These are phyloP conservation scores for Backusella liffmaniae DNA, from an alignment of 192 early-diverging fungal species.

Conservation along the genomic window DNA sequence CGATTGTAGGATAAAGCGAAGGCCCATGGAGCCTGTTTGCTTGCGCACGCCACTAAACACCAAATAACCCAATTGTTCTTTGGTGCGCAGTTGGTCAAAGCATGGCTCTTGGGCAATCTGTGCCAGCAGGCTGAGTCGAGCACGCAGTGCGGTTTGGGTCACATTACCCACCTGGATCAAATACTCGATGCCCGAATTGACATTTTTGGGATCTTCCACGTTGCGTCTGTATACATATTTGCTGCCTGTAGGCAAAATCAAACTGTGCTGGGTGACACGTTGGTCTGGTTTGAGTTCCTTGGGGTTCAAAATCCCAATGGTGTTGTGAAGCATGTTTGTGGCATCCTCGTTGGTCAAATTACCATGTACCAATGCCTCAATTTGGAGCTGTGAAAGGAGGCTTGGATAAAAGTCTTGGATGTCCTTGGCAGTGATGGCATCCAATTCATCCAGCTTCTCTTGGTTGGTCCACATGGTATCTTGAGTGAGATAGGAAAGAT, in stretches of 20 bases:
- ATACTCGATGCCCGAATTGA: conserved; percentile 88
- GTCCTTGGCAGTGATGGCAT: conserved; percentile 64
- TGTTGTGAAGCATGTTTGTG: conserved; percentile 52
- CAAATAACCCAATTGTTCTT: conserved; percentile 81
- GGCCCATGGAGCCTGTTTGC: conserved; percentile 70
- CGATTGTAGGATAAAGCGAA: conserved; percentile 84
- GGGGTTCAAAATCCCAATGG: conserved; percentile 55
- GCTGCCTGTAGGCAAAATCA: conserved; percentile 46
- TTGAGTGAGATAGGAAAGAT: conserved; percentile 70
- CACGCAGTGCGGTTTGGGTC: conserved; percentile 60
- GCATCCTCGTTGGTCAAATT: conserved; percentile 75
- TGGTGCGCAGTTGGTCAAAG: conserved; percentile 92
- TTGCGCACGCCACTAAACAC: conserved; percentile 71
- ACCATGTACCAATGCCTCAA: conserved; percentile 84
- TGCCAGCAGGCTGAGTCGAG: conserved; percentile 65
- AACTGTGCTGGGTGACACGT: conserved; percentile 46
- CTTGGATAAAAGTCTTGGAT: conserved; percentile 74
- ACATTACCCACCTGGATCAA: conserved; percentile 80
- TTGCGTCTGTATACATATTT: conserved; percentile 47
- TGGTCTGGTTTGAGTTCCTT: conserved; percentile 55
- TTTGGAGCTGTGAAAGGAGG: conserved; percentile 62
- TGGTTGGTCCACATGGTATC: conserved; percentile 73
- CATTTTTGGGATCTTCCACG: conserved; percentile 72
- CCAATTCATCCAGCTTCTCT: conserved; percentile 72
- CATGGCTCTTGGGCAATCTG: conserved; percentile 86